A percentile compares a stretch with the other conserved stretches of the same genome.
Evolutionary conservation across 192 early-diverging fungal species (phyloP).

Genomic region (Lunasporangiospora selenospora): DNA sequence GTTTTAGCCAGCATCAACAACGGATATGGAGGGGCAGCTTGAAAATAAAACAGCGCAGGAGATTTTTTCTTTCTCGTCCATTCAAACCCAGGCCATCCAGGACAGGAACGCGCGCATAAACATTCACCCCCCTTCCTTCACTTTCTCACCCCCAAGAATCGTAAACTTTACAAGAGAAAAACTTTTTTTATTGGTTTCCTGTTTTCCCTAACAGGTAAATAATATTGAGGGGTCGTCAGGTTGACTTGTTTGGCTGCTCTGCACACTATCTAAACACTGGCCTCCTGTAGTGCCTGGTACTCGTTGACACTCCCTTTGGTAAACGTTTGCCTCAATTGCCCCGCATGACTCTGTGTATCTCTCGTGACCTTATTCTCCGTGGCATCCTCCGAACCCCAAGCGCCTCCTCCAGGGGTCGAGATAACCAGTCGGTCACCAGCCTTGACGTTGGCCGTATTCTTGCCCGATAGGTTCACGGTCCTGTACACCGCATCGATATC

Average conservation of each 20-base stretch:
- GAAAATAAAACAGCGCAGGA: too few relatives aligned
- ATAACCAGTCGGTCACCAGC: slow-evolving; percentile 86
- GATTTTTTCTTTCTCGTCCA: too few relatives aligned
- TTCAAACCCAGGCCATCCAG: too few relatives aligned
- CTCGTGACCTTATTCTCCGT: background rate
- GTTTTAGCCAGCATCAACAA: too few relatives aligned
- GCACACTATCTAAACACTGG: slow-evolving; percentile 18
- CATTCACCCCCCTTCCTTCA: too few relatives aligned
- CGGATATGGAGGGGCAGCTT: too few relatives aligned
- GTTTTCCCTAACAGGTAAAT: too few relatives aligned
- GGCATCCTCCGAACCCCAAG: slow-evolving; percentile 60
- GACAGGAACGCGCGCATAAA: background rate
- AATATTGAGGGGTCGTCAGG: too few relatives aligned
- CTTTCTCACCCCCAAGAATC: too few relatives aligned
- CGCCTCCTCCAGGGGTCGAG: slow-evolving; percentile 94
- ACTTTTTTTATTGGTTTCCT: too few relatives aligned
- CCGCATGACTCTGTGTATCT: background rate
- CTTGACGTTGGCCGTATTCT: slow-evolving; percentile 82
- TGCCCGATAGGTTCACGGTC: slow-evolving; percentile 81
- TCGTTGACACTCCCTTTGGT: slow-evolving; percentile 32
- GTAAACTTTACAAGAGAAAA: too few relatives aligned
- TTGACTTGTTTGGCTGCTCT: background rate
- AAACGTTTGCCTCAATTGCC: slow-evolving; percentile 13
- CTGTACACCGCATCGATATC: slow-evolving; percentile 34
- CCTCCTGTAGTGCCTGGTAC: slow-evolving; percentile 40